A percentile compares a stretch with the other conserved stretches of the same genome.
Conservation (phyloP, 2,329 filamentous ascomycete species). For the Alternaria alternata region DNA sequence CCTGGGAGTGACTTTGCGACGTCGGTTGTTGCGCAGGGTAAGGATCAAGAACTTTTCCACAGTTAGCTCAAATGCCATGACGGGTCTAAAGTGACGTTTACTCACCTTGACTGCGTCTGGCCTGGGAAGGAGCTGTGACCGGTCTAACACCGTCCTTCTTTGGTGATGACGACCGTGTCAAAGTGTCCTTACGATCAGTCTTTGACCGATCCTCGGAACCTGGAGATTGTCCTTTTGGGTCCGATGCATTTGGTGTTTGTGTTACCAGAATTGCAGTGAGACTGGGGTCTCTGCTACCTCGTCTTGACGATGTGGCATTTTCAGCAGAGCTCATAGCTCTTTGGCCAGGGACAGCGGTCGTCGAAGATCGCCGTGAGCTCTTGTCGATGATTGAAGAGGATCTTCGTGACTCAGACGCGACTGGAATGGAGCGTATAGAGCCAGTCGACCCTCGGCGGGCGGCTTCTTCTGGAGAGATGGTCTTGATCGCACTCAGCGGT, state of each 20-base stretch:
- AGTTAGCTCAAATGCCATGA: constrained; percentile 14
- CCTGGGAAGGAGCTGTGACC: constrained; percentile 47
- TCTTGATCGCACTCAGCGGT: constrained; percentile 19
- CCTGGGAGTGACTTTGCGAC: constrained; percentile 46
- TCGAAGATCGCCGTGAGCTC: constrained; percentile 42
- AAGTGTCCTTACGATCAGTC: constrained; percentile 42
- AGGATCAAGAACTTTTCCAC: constrained; percentile 36
- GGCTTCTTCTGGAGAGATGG: constrained; percentile 24
- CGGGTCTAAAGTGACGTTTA: constrained; percentile 22
- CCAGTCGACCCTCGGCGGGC: constrained; percentile 40
- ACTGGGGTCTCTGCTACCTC: constrained; percentile 51
- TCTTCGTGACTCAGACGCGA: constrained; percentile 35
- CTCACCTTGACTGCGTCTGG: constrained; percentile 48
- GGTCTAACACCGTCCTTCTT: constrained; percentile 39
- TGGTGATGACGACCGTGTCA: constrained; percentile 36
- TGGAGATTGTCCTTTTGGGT: constrained; percentile 29
- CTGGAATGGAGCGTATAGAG: constrained; percentile 28
- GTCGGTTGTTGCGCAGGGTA: constrained; percentile 42
- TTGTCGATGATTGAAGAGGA: constrained; percentile 43
- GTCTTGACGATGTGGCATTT: constrained; percentile 46
- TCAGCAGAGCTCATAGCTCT: constrained; percentile 36
- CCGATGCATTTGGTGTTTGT: constrained; percentile 43
- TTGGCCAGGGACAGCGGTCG: constrained; percentile 29
- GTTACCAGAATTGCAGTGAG: constrained; percentile 51
- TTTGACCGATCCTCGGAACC: constrained; percentile 26